Evolutionary conservation across 352 stramenopile species (phyloP).

Genomic region (Globisporangium takayamanum): DNA sequence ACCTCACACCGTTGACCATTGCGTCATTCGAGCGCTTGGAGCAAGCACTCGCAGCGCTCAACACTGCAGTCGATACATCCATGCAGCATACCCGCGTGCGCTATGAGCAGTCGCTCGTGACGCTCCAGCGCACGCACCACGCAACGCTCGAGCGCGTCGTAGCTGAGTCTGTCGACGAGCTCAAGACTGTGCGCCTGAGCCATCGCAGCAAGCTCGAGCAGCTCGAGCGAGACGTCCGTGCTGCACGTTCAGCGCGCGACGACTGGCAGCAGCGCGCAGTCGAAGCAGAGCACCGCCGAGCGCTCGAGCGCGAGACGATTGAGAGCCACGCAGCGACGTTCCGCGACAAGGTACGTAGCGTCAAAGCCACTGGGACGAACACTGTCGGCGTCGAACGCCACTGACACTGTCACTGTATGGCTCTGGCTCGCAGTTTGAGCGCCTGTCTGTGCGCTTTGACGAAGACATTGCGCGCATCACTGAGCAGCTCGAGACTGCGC

Average conservation of each 20-base stretch:
- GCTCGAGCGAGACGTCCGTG: conserved; percentile 29
- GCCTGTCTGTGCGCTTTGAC: conserved; percentile 9
- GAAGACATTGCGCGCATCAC: conserved; percentile 15
- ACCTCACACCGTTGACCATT: conserved; percentile 18
- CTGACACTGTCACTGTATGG: background rate
- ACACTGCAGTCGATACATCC: conserved; percentile 22
- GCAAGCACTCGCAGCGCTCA: conserved; percentile 26
- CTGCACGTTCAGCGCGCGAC: conserved; percentile 20
- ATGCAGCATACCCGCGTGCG: conserved; percentile 27
- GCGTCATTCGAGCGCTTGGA: conserved; percentile 32
- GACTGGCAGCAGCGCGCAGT: conserved; percentile 25
- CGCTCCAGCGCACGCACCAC: conserved; percentile 50
- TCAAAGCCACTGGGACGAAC: no score
- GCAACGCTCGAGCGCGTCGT: conserved; percentile 45
- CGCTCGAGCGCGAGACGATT: conserved; percentile 20
- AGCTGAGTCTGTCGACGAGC: conserved; percentile 40
- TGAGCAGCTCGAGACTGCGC: conserved; percentile 8
- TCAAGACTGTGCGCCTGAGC: conserved; percentile 38
- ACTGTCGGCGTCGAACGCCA: no score
- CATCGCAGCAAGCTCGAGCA: conserved; percentile 39
- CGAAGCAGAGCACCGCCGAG: conserved; percentile 14
- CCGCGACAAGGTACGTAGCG: conserved; percentile 11
- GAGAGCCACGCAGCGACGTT: conserved; percentile 17
- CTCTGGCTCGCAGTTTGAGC: conserved; percentile 8
- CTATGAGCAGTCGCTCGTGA: conserved; percentile 39